A percentile compares a stretch with the other conserved stretches of the same genome.
phyloP scores from a whole-genome alignment of 176 grass and related monocot genomes.

The Oryza coarctata region DNA sequence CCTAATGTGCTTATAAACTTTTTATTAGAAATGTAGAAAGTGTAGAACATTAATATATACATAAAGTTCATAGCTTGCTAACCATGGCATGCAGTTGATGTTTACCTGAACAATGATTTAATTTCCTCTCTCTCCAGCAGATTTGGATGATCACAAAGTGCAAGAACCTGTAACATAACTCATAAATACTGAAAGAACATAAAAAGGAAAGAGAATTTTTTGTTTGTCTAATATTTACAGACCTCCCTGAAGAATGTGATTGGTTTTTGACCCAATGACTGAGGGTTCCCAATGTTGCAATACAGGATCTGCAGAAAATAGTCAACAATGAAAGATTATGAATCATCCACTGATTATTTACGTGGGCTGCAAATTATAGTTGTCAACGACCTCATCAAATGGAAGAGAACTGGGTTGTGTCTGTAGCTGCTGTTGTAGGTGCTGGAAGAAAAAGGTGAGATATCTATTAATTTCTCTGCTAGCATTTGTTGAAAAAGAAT shows the following conservation, averaged over 20 bases:
- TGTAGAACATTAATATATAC: not conserved
- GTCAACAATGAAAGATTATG: conserved; percentile 1
- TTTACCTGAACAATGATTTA: conserved; percentile 78
- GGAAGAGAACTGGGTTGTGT: conserved; percentile 79
- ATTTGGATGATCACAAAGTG: conserved; percentile 73
- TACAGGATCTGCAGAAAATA: conserved; percentile 70
- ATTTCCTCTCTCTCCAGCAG: conserved; percentile 74
- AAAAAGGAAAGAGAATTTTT: not conserved
- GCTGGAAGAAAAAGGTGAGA: conserved; percentile 52
- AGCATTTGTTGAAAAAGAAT: not conserved
- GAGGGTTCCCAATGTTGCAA: conserved; percentile 98
- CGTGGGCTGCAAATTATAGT: not conserved
- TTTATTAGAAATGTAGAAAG: no score
- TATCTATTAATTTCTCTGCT: conserved; percentile 4
- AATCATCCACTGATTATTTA: not conserved
- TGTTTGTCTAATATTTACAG: conserved; percentile 27
- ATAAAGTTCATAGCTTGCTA: not conserved
- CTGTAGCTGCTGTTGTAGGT: conserved; percentile 72
- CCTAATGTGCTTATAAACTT: no score
- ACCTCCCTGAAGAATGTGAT: conserved; percentile 96
- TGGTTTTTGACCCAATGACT: conserved; percentile 92
- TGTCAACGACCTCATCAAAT: conserved; percentile 73
- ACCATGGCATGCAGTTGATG: conserved; percentile 11
- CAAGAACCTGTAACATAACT: conserved; percentile 74
- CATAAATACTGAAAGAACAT: conserved; percentile 18